These are phyloP conservation scores for Fraxinus quadrangulata DNA, from an alignment of 257 asterid genomes.

Conservation along the genomic window DNA sequence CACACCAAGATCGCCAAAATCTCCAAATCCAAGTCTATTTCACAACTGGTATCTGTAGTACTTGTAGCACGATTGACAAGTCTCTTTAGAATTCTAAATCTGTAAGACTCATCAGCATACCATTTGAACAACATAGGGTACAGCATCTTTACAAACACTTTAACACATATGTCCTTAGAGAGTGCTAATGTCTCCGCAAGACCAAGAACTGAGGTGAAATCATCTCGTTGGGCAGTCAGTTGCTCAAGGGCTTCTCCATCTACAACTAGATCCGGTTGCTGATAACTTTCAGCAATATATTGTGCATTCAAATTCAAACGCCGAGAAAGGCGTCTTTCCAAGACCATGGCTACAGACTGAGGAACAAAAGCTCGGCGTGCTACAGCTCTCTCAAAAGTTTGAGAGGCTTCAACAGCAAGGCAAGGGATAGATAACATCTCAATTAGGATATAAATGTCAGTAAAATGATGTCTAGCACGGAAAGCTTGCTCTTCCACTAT, in stretches of 20 bases:
- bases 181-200: constrained; percentile 86
- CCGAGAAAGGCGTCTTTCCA: constrained; percentile 74
- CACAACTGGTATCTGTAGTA: constrained; percentile 63
- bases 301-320: constrained; percentile 61
- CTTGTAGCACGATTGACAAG: constrained; percentile 83
- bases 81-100: constrained; percentile 84
- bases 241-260: constrained; percentile 79
- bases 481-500: constrained; percentile 56
- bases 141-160: constrained; percentile 77
- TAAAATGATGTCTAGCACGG: constrained; percentile 54
- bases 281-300: constrained; percentile 58
- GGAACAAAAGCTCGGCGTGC: constrained; percentile 77
- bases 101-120: constrained; percentile 85
- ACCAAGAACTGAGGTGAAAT: constrained; percentile 75
- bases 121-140: constrained; percentile 74
- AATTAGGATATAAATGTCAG: constrained; percentile 73
- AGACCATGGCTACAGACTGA: constrained; percentile 68
- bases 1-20: constrained; percentile 67
- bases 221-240: constrained; percentile 70
- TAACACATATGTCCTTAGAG: constrained; percentile 65
- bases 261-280: constrained; percentile 50
- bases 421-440: constrained; percentile 94
- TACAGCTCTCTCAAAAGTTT: constrained; percentile 90
- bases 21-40: constrained; percentile 75
- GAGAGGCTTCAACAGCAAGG: constrained; percentile 87